A percentile compares a stretch with the other conserved stretches of the same genome.
Evolutionary conservation across 2,329 filamentous ascomycete species (phyloP).

Genomic region (Exophiala viscosa): DNA sequence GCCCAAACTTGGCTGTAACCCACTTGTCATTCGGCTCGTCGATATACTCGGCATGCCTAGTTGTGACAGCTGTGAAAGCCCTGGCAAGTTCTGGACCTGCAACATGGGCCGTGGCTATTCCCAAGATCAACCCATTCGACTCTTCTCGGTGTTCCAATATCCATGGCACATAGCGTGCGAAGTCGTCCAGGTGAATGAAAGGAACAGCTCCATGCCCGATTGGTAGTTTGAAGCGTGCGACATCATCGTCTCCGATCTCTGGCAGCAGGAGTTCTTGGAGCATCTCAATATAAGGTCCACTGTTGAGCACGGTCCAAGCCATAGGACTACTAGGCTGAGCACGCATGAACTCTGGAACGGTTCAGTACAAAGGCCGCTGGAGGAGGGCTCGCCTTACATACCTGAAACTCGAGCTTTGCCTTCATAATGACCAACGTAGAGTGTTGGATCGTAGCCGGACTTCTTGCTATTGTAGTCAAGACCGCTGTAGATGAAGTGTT

Average conservation of each 20-base stretch:
- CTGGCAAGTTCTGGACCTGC: constrained; percentile 38
- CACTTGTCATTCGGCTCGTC: constrained; percentile 37
- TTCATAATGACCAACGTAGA: constrained; percentile 48
- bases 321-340: constrained; percentile 13
- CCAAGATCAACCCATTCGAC: constrained; percentile 44
- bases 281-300: constrained; percentile 29
- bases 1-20: constrained; percentile 6
- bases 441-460: constrained; percentile 43
- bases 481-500: constrained; percentile 47
- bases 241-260: constrained; percentile 37
- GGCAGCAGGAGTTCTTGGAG: constrained; percentile 30
- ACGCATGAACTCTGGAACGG: constrained; percentile 9
- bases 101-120: constrained; percentile 42
- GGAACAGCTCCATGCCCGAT: constrained; percentile 36
- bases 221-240: constrained; percentile 42
- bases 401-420: constrained; percentile 42
- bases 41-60: constrained; percentile 39
- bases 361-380: neutral
- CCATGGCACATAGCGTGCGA: constrained; percentile 46
- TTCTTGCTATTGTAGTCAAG: constrained; percentile 50
- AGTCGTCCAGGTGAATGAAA: constrained; percentile 46
- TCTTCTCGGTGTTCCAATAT: constrained; percentile 45
- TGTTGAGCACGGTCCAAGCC: constrained; percentile 21
- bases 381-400: constrained; percentile 16
- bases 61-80: constrained; percentile 44